These are phyloP conservation scores for Nigrograna mackinnonii DNA, from an alignment of 2,329 filamentous ascomycete genomes.

Conservation along the genomic window DNA sequence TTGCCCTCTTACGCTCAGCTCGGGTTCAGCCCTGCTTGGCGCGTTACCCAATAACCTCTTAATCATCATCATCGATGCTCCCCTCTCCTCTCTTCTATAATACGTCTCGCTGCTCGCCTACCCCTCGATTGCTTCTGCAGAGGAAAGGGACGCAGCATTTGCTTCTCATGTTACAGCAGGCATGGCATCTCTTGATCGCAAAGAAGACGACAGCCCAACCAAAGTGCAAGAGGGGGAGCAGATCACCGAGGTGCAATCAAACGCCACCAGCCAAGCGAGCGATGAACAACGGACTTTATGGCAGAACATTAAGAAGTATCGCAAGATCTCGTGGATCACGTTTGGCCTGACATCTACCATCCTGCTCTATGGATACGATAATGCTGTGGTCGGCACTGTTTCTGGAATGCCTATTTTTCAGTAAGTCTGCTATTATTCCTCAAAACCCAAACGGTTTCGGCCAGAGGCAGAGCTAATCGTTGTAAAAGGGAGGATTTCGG, in stretches of 20 bases:
- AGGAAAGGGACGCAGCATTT: no score
- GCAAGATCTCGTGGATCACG: conserved; percentile 25
- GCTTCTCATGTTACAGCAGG: no score
- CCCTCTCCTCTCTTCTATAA: no score
- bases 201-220: conserved; percentile 6
- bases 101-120: no score
- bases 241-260: conserved; percentile 13
- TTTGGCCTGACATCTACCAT: conserved; percentile 29
- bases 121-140: no score
- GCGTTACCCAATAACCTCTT: no score
- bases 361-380: conserved; percentile 33
- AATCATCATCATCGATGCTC: no score
- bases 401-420: conserved; percentile 33
- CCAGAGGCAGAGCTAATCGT: no score
- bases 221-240: conserved; percentile 7
- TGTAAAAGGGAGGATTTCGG: no score
- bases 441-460: no score
- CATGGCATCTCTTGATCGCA: not conserved
- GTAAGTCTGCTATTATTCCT: conserved; percentile 18
- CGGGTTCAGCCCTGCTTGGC: no score
- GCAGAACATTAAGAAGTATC: conserved; percentile 35
- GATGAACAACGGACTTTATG: conserved; percentile 27
- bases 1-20: no score
- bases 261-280: conserved; percentile 6
- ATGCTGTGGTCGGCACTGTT: conserved; percentile 32